Evolutionary conservation across 169 alveolate species (phyloP), one percentile per base, ranked within the genome.

Genomic region (Plasmodium gonderi): DNA sequence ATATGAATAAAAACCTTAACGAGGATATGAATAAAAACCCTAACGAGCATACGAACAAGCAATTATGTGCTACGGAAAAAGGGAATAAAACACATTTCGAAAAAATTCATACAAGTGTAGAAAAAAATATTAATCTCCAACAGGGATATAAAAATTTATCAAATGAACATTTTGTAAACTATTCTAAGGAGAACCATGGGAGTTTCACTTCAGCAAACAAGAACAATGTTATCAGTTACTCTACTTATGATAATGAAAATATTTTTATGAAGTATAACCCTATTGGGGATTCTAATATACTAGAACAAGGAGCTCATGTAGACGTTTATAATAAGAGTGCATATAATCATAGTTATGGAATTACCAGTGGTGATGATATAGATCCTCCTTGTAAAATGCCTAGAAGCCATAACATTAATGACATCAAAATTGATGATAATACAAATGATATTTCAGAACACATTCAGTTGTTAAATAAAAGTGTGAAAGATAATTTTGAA

Each of bases 401-500:
- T 42, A 65, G 8, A 47, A 67, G 14, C 38, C 26, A 65, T 20
- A 65, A 67, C 20, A 26, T 14, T 67, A 69, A 44, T 81, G 40
- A 14, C 49, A 51, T n/a, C 38, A n/a, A 23, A 67, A 40, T 14
- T 68, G 47, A 20, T n/a, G 5, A 44, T 67, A 67, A 79, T 67
- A 14, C 68, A 33, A 54, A 83, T 31, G 42, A 76, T 20, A 69
- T 11, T 74, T 68, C 74, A 17, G 77, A 69, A 29, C 64, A 69
- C 26, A 49, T 51, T 29, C 29, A 83, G 7, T 17, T 49, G 42
- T n/a, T 5, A n/a, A 47, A 11, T 8, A 64, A 69, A n/a, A 69
- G 64, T 17, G 54, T 3, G 42, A 64, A 74, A 40, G 92, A 45
- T 2, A 51, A 33, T 7, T 45, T 36, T 83, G 83, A 83, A 60